These are phyloP conservation scores for Candida incommunis DNA, from an alignment of 805 yeast genomes.

Conservation along the genomic window DNA sequence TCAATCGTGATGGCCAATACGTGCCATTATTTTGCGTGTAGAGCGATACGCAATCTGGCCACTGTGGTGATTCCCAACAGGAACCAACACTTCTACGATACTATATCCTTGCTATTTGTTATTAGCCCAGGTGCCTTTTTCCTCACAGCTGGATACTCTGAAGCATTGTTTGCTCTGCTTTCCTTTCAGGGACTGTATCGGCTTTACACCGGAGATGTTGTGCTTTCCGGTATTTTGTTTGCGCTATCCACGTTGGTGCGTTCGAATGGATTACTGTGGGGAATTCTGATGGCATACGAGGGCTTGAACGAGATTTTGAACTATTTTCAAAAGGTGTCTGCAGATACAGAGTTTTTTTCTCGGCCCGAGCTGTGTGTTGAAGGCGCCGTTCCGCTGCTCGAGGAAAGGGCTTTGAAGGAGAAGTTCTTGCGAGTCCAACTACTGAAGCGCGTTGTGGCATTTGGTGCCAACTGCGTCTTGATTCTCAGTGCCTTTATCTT, in stretches of 20 bases:
- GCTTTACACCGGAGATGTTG: slow-evolving; percentile 30
- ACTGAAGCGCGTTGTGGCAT: slow-evolving; percentile 24
- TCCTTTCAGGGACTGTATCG: slow-evolving; percentile 42
- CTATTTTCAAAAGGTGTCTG: background rate
- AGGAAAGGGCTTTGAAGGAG: background rate
- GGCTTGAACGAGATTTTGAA: slow-evolving; percentile 17
- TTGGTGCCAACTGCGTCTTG: slow-evolving; percentile 50
- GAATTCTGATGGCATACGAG: slow-evolving; percentile 51
- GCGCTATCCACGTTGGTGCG: slow-evolving; percentile 49
- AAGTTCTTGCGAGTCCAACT: background rate
- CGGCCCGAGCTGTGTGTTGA: background rate
- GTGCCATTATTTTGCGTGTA: slow-evolving; percentile 34
- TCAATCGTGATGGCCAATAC: slow-evolving; percentile 38
- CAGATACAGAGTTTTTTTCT: slow-evolving; percentile 11
- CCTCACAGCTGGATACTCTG: slow-evolving; percentile 61
- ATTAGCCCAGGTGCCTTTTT: slow-evolving; percentile 76
- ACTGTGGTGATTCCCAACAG: slow-evolving; percentile 8
- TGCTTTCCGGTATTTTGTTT: slow-evolving; percentile 40
- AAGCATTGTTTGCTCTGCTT: slow-evolving; percentile 50
- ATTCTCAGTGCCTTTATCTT: slow-evolving; percentile 33
- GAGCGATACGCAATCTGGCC: slow-evolving; percentile 40
- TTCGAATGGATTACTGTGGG: slow-evolving; percentile 65
- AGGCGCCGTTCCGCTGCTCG: slow-evolving; percentile 1
- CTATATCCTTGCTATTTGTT: slow-evolving; percentile 33
- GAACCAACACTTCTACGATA: slow-evolving; percentile 15